Evolutionary conservation across 768 basidiomycete species (phyloP), one percentile per base, ranked within the genome.

Genomic region (Tylopilus felleus): DNA sequence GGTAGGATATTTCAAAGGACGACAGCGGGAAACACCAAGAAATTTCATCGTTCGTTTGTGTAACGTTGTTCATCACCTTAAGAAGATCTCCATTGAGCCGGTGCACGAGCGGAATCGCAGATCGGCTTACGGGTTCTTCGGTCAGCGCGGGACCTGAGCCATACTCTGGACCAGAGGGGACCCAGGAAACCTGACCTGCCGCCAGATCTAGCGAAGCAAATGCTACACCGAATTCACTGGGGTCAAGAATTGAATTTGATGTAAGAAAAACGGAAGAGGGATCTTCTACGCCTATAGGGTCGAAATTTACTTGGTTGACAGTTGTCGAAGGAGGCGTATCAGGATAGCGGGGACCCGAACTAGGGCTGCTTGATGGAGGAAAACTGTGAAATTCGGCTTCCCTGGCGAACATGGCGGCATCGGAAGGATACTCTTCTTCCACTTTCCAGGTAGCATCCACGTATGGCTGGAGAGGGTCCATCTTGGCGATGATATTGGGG

Each of bases 81-180:
- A 36, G 23, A 27, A 16, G 22, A 27, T 51, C 25, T 47, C 40
- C 14, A 4, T 27, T 17, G 19, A 45, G 28, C 4, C 12, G 12
- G 22, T 7, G 10, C 6, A 47, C 19, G n/a, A 29, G 50, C 4
- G 12, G 17, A 25, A 35, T n/a, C 10, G 16, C 22, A 36, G 33
- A n/a, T 23, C n/a, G n/a, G 29, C 59, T 17, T 48, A 58, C 61
- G 3, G 16, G 28, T 21, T 33, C 39, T 49, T 29, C 36, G 0
- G 21, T 6, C 8, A 39, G 2, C 9, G 21, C 7, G 0, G 12
- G 1, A 23, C n/a, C 39, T 4, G 5, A 22, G 8, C 5, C 45
- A 28, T 38, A 3, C 17, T 28, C 39, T 2, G 17, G 23, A 21
- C 25, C 13, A 7, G 44, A 14, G 8, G 12, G 13, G 16, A 17